Evolutionary conservation across 2,329 filamentous ascomycete species (phyloP), one percentile per base, ranked within the genome.

Genomic region (Epichloe glyceriae): DNA sequence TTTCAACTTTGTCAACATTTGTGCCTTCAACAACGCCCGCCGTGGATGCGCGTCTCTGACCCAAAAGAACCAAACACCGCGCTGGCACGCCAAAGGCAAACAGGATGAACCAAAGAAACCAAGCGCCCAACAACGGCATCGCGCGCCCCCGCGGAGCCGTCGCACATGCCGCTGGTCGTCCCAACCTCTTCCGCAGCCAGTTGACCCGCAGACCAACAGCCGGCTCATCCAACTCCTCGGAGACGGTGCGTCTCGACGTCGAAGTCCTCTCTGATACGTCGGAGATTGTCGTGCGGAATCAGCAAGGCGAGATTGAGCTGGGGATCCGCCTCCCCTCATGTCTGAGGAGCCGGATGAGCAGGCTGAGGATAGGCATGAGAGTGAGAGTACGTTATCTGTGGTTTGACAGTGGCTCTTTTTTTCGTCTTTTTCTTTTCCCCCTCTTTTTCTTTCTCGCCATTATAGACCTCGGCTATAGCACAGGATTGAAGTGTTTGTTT

Each of bases 261-360:
- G 72, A 74, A 46, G 66, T 69, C 15, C 61, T 69, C n/a, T 68
- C 65, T 5, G 71, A 74, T 46, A 65, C 61, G n/a, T 63, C 61
- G 5, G 79, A 82, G 56, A 83, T 85, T 52, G 76, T 85, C 8
- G 74, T 83, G 44, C 71, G 81, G 55, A 76, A 83, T 59, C 69
- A 75, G 63, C 75, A 82, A 58, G 81, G 80, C 46, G 79, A 83
- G 56, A 73, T 82, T 51, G 74, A 81, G 61, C 65, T 83, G n/a
- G 71, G 15, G 78, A 80, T 53, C 75, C 76, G 44, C 77, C 74
- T 1, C 71, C 74, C 53, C 72, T 73, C 14, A 65, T 70, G 7
- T 64, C 75, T 30, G 77, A 80, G 46, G 77, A 79, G 37, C 70
- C 75, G 15, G 75, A 78, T 49, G 74, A 77, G 61, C 73, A 68